Percentiles rank a stretch among this genome's conserved stretches.
Conservation (phyloP, 2,329 filamentous ascomycete species). For the Claviceps sp. region DNA sequence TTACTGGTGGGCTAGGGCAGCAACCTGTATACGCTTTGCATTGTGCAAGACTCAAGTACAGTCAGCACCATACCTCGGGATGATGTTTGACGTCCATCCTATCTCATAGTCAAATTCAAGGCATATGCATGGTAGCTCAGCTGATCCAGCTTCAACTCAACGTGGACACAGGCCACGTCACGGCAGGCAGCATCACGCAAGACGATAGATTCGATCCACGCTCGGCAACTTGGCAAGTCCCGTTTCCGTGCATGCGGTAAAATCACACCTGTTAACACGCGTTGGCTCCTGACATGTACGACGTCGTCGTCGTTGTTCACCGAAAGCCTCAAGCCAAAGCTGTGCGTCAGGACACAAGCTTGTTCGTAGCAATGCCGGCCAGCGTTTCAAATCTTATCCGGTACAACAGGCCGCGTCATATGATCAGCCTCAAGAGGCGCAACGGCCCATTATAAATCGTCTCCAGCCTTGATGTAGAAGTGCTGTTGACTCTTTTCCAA, state of each 20-base stretch:
- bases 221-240: neutral
- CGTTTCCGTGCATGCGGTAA: neutral
- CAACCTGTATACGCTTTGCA: too few species aligned
- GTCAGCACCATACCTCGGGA: neutral
- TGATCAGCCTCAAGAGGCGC: neutral
- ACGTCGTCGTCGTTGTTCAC: conserved; percentile 7
- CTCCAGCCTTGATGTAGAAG: neutral
- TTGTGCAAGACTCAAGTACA: too few species aligned
- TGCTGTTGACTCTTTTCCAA: neutral
- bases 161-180: neutral
- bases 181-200: neutral
- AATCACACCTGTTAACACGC: neutral
- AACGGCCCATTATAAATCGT: neutral
- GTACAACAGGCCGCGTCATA: neutral
- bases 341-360: neutral
- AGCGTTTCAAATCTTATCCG: neutral
- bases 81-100: neutral
- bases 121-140: neutral
- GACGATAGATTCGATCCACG: neutral
- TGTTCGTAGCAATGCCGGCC: neutral
- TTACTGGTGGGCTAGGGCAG: too few species aligned
- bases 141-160: neutral
- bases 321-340: neutral
- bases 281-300: conserved; percentile 9
- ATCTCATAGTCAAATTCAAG: neutral